Evolutionary conservation across 2,329 filamentous ascomycete genomes (phyloP).

Genomic region (Claviceps cyperi): DNA sequence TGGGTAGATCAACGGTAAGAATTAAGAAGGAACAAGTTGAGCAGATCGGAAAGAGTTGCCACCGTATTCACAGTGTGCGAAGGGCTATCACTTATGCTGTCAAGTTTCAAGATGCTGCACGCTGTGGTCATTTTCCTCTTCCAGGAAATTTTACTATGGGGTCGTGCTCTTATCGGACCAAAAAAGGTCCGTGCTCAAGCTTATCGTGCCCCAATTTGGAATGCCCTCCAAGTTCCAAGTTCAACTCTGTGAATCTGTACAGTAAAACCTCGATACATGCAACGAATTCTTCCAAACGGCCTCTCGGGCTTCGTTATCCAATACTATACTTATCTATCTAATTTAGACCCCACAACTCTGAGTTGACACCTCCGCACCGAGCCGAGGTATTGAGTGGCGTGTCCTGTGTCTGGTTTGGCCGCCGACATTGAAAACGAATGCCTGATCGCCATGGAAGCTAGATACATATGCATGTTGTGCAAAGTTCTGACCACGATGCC

Average conservation of each 20-base stretch:
- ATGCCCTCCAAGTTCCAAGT: too few species aligned
- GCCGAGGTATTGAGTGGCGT: too few species aligned
- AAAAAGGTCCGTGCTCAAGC: not conserved
- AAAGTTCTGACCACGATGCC: not conserved
- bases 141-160: conserved; percentile 2
- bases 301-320: too few species aligned
- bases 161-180: not conserved
- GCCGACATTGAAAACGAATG: too few species aligned
- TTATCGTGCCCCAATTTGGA: not conserved
- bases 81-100: not conserved
- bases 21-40: not conserved
- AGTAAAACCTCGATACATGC: too few species aligned
- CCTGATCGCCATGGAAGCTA: not conserved
- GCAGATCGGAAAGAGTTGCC: not conserved
- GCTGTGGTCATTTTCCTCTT: not conserved
- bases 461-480: not conserved
- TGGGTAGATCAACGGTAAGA: not conserved
- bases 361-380: too few species aligned
- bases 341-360: too few species aligned
- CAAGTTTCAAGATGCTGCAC: not conserved
- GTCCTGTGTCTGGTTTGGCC: too few species aligned
- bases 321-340: too few species aligned
- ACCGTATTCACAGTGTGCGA: not conserved
- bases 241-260: too few species aligned
- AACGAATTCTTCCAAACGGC: too few species aligned